A percentile compares a stretch with the other conserved stretches of the same genome.
Conservation (phyloP, 331 rosid genomes). For the Malus hybrid region DNA sequence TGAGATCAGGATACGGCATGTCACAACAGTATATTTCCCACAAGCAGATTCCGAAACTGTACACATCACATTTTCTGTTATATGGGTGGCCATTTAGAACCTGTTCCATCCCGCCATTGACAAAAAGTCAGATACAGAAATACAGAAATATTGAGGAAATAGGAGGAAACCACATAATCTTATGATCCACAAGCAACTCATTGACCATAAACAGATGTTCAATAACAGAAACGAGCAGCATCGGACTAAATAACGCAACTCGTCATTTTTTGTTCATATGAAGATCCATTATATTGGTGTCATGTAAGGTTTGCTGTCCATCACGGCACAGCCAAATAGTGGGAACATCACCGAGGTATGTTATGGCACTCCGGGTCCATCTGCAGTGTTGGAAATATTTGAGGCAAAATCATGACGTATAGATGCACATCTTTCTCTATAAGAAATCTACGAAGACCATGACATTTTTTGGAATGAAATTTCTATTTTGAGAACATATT, state of each 20-base stretch:
- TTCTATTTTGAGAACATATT: background rate
- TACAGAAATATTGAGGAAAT: background rate
- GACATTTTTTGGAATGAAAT: background rate
- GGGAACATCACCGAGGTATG: background rate
- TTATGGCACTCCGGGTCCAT: background rate
- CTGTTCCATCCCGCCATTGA: constrained; percentile 41
- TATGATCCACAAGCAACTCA: background rate
- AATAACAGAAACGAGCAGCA: background rate
- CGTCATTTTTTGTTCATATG: background rate
- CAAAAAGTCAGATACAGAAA: constrained; percentile 21
- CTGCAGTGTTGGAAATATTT: background rate
- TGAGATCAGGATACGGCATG: constrained; percentile 99
- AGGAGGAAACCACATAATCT: background rate
- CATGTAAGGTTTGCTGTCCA: background rate
- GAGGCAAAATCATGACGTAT: background rate
- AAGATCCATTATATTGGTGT: background rate
- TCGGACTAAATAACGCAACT: background rate
- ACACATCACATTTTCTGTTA: constrained; percentile 91
- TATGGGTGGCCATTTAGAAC: constrained; percentile 94
- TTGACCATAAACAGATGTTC: background rate
- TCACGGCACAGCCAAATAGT: background rate
- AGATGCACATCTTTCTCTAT: background rate
- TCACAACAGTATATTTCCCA: constrained; percentile 99
- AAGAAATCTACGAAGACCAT: background rate
- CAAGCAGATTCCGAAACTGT: constrained; percentile 94